A percentile compares a stretch with the other conserved stretches of the same genome.
Evolutionary conservation across 345 rosid species (phyloP).

Genomic region (Brassica rapa): DNA sequence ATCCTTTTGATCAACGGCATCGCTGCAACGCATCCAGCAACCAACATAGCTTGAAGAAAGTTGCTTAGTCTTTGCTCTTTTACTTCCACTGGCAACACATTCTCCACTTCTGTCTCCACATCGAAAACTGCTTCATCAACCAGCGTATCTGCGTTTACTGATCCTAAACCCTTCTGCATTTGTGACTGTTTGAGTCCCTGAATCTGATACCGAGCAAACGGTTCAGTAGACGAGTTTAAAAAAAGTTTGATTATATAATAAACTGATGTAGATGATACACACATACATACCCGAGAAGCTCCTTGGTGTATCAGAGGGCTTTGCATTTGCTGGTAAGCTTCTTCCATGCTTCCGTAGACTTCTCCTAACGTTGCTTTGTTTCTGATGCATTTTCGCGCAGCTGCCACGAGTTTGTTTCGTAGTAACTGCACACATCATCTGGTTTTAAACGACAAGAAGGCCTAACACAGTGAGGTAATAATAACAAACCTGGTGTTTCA

Average conservation of each 20-base stretch:
- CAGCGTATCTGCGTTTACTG: conserved; percentile 52
- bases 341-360: conserved; percentile 73
- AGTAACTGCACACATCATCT: conserved; percentile 52
- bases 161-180: conserved; percentile 56
- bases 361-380: conserved; percentile 63
- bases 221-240: conserved; percentile 1
- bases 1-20: conserved; percentile 86
- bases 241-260: not conserved
- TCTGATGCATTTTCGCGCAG: conserved; percentile 61
- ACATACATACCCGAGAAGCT: conserved; percentile 52
- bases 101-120: conserved; percentile 83
- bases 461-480: not conserved
- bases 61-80: conserved; percentile 95
- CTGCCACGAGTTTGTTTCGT: conserved; percentile 60
- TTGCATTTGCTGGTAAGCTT: conserved; percentile 75
- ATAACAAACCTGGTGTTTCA: conserved; percentile 66
- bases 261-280: not conserved
- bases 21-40: conserved; percentile 79
- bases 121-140: conserved; percentile 70
- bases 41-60: conserved; percentile 85
- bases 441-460: not conserved
- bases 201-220: conserved; percentile 5
- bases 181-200: conserved; percentile 74
- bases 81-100: conserved; percentile 83
- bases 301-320: conserved; percentile 65